Evolutionary conservation across 116 monocot species (phyloP), one percentile per base, ranked within the genome.

Genomic region (Papilionanthe hybrid): DNA sequence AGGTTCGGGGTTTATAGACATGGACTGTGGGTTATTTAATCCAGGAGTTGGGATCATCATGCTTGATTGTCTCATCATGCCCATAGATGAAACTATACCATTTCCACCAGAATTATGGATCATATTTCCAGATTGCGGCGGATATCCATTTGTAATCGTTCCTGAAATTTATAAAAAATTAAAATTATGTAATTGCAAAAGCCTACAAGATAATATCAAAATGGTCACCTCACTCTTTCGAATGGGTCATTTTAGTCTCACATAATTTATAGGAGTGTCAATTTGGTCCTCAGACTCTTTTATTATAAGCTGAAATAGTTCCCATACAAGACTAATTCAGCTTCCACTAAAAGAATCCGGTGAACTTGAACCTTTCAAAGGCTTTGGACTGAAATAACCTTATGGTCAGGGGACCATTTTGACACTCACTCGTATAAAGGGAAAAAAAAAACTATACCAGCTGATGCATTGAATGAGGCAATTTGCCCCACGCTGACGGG

Each of bases 11-110:
- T 79, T 82, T 47, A 81, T 72, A 10, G 87, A n/a, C 20, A 82
- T 55, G 25, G 81, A 79, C 76, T 85, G 83, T 28, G 20, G 58
- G 89, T 84, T 89, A 80, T 83, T 91, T 25, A 93, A 85, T 72
- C 93, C 91, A 81, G 93, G 93, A 11, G 93, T 91, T 65, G 91
- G 93, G 7, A 93, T 92, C 92, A 92, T 94, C 71, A 90, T 88
- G 81, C 83, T 92, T 68, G 81, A 77, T 78, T 80, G 83, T 67
- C 83, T 82, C 66, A 80, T 75, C n/a, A 90, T 55, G 60, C 84
- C 87, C 49, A 80, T 43, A 12, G 92, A 85, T 11, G 87, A 67
- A 65, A 90, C 80, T 8, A 87, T 81, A 84, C 44, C 84, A 55
- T 74, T 89, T 58, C 81, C 85, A 73, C 83, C 83, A 76, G 86